phyloP scores from a whole-genome alignment of 1,284 basidiomycete genomes.

The Sphagnurus paluster region DNA sequence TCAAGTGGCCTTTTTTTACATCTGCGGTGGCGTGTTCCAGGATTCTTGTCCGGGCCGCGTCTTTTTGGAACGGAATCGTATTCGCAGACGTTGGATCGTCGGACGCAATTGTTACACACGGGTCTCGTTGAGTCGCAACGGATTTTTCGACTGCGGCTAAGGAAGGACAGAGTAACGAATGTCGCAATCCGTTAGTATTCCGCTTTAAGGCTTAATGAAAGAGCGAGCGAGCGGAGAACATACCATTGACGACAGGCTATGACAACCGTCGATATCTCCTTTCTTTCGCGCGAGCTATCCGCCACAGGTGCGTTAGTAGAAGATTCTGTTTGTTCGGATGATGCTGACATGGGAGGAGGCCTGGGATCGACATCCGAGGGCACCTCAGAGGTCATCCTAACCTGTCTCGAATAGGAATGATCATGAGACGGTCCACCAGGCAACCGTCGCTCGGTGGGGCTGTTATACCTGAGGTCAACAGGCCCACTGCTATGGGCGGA shows the following conservation, averaged over 20 bases:
- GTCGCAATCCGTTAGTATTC: slow-evolving; percentile 34
- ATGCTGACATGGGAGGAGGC: slow-evolving; percentile 32
- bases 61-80: slow-evolving; percentile 79
- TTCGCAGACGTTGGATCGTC: slow-evolving; percentile 71
- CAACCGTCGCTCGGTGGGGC: slow-evolving; percentile 43
- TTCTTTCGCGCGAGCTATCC: slow-evolving; percentile 39
- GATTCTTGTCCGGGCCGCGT: slow-evolving; percentile 79
- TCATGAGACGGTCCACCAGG: slow-evolving; percentile 46
- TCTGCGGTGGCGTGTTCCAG: slow-evolving; percentile 75
- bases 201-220: slow-evolving; percentile 42
- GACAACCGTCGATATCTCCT: slow-evolving; percentile 65
- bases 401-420: slow-evolving; percentile 34
- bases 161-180: slow-evolving; percentile 27
- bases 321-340: slow-evolving; percentile 37
- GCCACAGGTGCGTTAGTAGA: slow-evolving; percentile 27
- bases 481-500: slow-evolving; percentile 30
- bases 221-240: slow-evolving; percentile 30
- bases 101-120: slow-evolving; percentile 75
- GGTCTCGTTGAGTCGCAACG: slow-evolving; percentile 81
- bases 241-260: slow-evolving; percentile 70
- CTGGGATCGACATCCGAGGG: slow-evolving; percentile 40
- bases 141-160: slow-evolving; percentile 77
- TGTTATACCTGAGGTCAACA: slow-evolving; percentile 37
- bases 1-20: slow-evolving; percentile 75
- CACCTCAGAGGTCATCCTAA: slow-evolving; percentile 28